Base-by-base conservation (phyloP, 2,329 filamentous ascomycete species). In the Colletotrichum euphorbiae region DNA sequence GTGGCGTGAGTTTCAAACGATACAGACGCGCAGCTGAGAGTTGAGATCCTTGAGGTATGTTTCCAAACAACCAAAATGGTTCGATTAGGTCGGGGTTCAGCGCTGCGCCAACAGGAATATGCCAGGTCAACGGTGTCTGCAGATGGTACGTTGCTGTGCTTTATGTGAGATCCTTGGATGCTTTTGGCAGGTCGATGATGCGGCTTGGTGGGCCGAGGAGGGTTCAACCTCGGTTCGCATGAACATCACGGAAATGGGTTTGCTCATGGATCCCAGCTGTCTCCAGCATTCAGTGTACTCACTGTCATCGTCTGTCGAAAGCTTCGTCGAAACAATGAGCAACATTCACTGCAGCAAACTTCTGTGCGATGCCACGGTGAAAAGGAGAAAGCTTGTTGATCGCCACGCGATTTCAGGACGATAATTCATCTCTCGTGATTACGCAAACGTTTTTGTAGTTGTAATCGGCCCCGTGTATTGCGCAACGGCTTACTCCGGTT, bases 201-300 rank as follows among this genome's bases (percentile, higher is more conserved):
- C 60, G 21, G 38, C 31, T 54, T 38, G 21, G 11, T 40, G 33
- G 24, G 43, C 33, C 6, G 43, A 19, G 52, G 13, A 33, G 40
- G 17, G 12, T 17, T 68, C 45, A 54, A 36, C 61, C 65, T 64
- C 65, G 65, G 52, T 21, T 58, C 65, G 52, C 52, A 59, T 54
- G 46, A 19, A 59, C 40, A 42, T n/a, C 6, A 3, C 17, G 21
- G 45, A 68, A 54, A 13, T 36, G 38, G 50, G 46, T 43, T 24
- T 42, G 58, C 46, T 61, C 15, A 55, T 38, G 46, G 46, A 55
- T 36, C 24, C 12, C 38, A 38, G 5, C 15, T 13, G 36, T 11
- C 28, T 12, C 36, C 9, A 40, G 6, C 38, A 28, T 8, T 36
- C 19, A 24, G 8, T 33, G 15, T 28, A 36, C 11, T n/a, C 2